Percentiles rank a stretch among this genome's conserved stretches.
Evolutionary conservation across 1,139 yeast genomes (phyloP).

Genomic region (Sugiyamaella xylanicola): DNA sequence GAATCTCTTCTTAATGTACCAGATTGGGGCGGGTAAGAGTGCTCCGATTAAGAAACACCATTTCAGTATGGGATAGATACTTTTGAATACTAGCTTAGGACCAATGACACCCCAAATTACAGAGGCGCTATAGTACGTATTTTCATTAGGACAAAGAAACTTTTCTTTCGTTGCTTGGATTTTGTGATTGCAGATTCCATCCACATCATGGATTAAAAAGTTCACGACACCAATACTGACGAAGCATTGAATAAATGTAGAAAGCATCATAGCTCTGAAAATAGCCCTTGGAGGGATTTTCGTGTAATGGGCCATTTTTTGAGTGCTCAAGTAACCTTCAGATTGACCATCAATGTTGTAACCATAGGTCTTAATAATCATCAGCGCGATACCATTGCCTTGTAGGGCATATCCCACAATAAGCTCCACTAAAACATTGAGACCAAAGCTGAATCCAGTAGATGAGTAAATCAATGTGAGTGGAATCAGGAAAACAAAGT

Average conservation of each 20-base stretch:
- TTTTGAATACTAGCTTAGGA: constrained; percentile 56
- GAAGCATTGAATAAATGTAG: constrained; percentile 43
- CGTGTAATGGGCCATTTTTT: constrained; percentile 63
- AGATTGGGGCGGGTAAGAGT: constrained; percentile 51
- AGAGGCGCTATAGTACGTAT: constrained; percentile 55
- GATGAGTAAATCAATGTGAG: constrained; percentile 50
- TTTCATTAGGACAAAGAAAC: constrained; percentile 45
- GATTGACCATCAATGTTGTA: constrained; percentile 64
- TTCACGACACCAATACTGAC: constrained; percentile 56
- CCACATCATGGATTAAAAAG: constrained; percentile 53
- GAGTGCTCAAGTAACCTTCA: constrained; percentile 55
- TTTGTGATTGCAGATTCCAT: constrained; percentile 51
- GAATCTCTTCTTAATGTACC: constrained; percentile 29
- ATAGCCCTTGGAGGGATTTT: constrained; percentile 62
- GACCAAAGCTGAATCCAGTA: constrained; percentile 56
- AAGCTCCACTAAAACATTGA: constrained; percentile 58
- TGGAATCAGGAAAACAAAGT: constrained; percentile 58
- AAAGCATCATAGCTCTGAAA: constrained; percentile 59
- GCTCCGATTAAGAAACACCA: constrained; percentile 50
- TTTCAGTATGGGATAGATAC: constrained; percentile 50
- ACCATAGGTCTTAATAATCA: constrained; percentile 59
- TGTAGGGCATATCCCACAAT: constrained; percentile 64
- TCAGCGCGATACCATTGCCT: constrained; percentile 62
- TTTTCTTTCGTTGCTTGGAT: constrained; percentile 39
- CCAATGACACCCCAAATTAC: constrained; percentile 67